Evolutionary conservation across 1,139 yeast genomes (phyloP), one percentile per base, ranked within the genome.

Genomic region (Yamadazyma diddensiae): DNA sequence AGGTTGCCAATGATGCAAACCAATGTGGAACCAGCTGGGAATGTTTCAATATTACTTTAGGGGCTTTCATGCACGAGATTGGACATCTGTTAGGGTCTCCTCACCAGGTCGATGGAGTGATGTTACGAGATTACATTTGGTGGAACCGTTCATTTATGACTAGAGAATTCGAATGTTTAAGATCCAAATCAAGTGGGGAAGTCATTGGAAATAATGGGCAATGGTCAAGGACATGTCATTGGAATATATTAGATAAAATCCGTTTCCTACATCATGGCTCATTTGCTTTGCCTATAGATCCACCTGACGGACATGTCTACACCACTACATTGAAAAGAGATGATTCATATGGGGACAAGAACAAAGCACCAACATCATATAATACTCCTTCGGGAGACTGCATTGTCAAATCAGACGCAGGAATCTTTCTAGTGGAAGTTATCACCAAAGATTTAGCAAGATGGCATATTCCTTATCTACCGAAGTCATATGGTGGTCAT

Each of bases 31-130:
- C 95, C 1, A 73, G 82, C 35, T 92, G 96, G 96, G 97, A 88
- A 56, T 85, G 95, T 49, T 60, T 84, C 26, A 82, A 84, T 40
- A 73, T 92, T 26, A 87, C 97, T 2, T 57, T 86, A 53, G 97
- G 98, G 26, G 97, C 97, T 0, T 88, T 87, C 48, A 72, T 90
- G 83, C 98, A 92, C 55, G 97, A 92, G 54, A 82, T 88, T 34
- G 97, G 98, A 2, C 97, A 92, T 54, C 63, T 77, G 18, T 64
- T 90, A 25, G 96, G 97, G 0, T 83, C 94, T 45, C 97, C 97
- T 1, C 97, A 92, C 57, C 94, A 88, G 57, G 84, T 79, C 3
- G 66, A 71, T 46, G 97, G 97, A 12, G 84, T 90, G 15, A 92
- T 92, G 97, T 59, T 87, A 28, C 70, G 97, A 40, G 96, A 85